phyloP scores from a whole-genome alignment of 1,284 basidiomycete species.

The Apiotrichum laibachii region DNA sequence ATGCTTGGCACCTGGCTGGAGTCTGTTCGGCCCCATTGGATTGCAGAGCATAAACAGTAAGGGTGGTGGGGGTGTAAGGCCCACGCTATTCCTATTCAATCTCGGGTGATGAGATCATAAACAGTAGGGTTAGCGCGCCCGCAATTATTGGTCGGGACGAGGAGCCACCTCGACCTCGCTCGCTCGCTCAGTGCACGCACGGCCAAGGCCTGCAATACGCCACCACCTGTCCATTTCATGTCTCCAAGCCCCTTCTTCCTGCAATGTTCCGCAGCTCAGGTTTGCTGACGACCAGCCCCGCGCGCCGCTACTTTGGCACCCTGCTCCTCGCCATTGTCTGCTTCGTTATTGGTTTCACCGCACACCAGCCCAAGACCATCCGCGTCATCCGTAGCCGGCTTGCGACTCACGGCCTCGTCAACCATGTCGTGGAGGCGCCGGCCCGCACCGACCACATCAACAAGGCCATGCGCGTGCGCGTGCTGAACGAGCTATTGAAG shows the following conservation, averaged over 20 bases:
- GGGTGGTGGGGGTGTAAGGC: too few species aligned
- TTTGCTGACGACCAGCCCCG: not conserved
- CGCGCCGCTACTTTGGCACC: not conserved
- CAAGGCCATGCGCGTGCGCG: slow-evolving; percentile 7
- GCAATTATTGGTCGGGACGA: too few species aligned
- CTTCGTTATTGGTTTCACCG: not conserved
- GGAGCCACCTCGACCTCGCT: too few species aligned
- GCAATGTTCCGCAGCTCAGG: not conserved
- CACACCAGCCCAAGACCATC: not conserved
- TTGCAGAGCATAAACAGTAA: too few species aligned
- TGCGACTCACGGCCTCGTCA: not conserved
- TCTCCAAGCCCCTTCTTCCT: not conserved
- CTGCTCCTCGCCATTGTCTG: not conserved
- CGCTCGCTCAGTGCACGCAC: too few species aligned
- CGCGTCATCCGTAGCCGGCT: not conserved
- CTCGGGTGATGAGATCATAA: too few species aligned
- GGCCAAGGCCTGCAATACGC: too few species aligned
- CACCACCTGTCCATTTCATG: too few species aligned
- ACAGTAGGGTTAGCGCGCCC: too few species aligned
- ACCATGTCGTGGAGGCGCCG: not conserved
- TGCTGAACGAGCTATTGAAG: slow-evolving; percentile 12
- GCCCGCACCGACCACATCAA: not conserved
- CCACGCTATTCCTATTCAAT: too few species aligned
- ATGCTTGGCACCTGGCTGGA: too few species aligned
- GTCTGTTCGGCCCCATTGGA: too few species aligned